phyloP scores from a whole-genome alignment of 2,329 filamentous ascomycete species.

The Talaromyces piceae region DNA sequence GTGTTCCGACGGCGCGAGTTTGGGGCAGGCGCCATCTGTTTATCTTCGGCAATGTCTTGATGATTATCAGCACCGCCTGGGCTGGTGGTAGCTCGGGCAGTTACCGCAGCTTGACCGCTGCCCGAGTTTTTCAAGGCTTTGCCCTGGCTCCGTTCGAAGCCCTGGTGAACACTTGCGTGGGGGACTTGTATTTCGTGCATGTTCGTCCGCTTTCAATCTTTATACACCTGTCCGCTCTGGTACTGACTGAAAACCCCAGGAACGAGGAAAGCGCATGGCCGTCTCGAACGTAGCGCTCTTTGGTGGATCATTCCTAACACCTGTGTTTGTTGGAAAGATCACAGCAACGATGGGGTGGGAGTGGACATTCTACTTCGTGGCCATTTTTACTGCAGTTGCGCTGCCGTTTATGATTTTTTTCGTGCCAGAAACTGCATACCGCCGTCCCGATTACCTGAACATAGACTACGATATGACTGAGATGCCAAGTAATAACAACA shows the following conservation, averaged over 20 bases:
- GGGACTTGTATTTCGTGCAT: conserved; percentile 86
- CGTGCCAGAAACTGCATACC: conserved; percentile 77
- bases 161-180: conserved; percentile 79
- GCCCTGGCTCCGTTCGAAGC: conserved; percentile 85
- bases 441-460: conserved; percentile 59
- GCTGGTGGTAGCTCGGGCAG: conserved; percentile 60
- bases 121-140: conserved; percentile 78
- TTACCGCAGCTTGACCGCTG: conserved; percentile 67
- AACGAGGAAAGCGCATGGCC: conserved; percentile 81
- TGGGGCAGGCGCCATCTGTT: conserved; percentile 93
- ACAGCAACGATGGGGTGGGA: conserved; percentile 67
- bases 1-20: conserved; percentile 78
- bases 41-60: conserved; percentile 64
- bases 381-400: conserved; percentile 68
- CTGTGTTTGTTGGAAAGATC: conserved; percentile 85
- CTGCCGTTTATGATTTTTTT: conserved; percentile 68
- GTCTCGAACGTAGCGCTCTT: conserved; percentile 64
- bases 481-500: conserved; percentile 11
- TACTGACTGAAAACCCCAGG: conserved; percentile 30
- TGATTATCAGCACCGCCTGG: conserved; percentile 71
- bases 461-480: conserved; percentile 52
- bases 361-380: conserved; percentile 83
- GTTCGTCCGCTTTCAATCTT: conserved; percentile 40
- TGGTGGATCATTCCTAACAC: conserved; percentile 67
- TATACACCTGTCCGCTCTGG: too few species aligned